Percentiles rank a stretch among this genome's conserved stretches.
Evolutionary conservation across 331 rosid genomes (phyloP).

Genomic region (Quercus lobata): DNA sequence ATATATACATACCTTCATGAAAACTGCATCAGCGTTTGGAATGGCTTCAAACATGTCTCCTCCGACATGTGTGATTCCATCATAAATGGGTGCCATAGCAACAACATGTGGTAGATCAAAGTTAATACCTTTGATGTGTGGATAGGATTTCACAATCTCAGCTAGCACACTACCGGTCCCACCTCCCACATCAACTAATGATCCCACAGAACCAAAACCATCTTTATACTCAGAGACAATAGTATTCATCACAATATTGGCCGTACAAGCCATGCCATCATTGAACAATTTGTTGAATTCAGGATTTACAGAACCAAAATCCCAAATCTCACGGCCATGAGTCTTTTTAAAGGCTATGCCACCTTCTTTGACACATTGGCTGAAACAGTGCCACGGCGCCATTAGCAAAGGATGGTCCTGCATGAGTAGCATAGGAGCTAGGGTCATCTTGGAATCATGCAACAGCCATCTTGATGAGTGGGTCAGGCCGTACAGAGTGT

Average conservation of each 20-base stretch:
- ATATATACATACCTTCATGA: constrained; percentile 35
- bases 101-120: constrained; percentile 42
- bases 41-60: constrained; percentile 44
- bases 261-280: constrained; percentile 37
- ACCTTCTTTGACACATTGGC: constrained; percentile 29
- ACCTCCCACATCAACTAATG: constrained; percentile 51
- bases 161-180: constrained; percentile 35
- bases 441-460: constrained; percentile 15
- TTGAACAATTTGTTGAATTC: constrained; percentile 35
- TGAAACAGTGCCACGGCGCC: constrained; percentile 38
- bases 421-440: constrained; percentile 34
- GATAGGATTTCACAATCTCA: constrained; percentile 34
- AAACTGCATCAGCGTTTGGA: constrained; percentile 43
- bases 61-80: constrained; percentile 39
- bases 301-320: constrained; percentile 25
- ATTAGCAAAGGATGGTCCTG: constrained; percentile 20
- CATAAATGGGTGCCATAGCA: constrained; percentile 17
- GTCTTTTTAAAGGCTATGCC: constrained; percentile 33
- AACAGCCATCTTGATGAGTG: constrained; percentile 45
- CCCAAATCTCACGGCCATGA: constrained; percentile 34
- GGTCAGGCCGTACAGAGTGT: constrained; percentile 33
- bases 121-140: constrained; percentile 41
- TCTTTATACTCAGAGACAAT: constrained; percentile 21
- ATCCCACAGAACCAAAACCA: constrained; percentile 19
- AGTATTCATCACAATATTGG: constrained; percentile 17